These are phyloP conservation scores for Xerocomellus chrysenteron DNA, from an alignment of 768 basidiomycete species.

Conservation along the genomic window DNA sequence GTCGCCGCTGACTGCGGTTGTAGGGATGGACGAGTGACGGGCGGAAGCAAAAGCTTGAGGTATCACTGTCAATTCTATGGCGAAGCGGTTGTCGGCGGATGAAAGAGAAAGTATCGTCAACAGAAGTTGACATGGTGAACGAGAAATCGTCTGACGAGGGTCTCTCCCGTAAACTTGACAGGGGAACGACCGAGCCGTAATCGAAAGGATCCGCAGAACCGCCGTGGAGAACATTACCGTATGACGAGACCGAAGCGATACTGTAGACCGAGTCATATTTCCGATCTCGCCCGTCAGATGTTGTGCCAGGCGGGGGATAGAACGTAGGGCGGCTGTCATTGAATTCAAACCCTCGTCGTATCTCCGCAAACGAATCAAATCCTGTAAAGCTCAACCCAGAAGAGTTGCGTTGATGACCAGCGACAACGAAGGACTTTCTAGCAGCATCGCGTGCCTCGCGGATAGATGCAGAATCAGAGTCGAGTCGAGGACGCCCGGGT, in stretches of 20 bases:
- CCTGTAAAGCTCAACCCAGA: conserved; percentile 70
- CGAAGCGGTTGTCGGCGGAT: conserved; percentile 39
- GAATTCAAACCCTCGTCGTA: conserved; percentile 80
- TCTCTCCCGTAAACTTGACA: conserved; percentile 51
- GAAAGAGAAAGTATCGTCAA: conserved; percentile 76
- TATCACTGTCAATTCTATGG: conserved; percentile 68
- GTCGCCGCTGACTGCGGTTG: conserved; percentile 53
- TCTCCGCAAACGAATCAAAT: conserved; percentile 73
- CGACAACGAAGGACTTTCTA: conserved; percentile 14
- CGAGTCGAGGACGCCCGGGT: conserved; percentile 34
- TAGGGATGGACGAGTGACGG: conserved; percentile 32
- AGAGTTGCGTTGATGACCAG: conserved; percentile 34
- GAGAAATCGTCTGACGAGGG: conserved; percentile 62
- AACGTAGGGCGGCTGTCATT: conserved; percentile 58
- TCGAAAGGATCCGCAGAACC: conserved; percentile 75
- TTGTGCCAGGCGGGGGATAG: conserved; percentile 52
- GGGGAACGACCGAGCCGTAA: conserved; percentile 40
- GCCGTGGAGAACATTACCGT: conserved; percentile 62
- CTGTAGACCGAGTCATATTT: conserved; percentile 65
- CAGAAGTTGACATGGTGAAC: conserved; percentile 48
- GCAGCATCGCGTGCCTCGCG: conserved; percentile 24
- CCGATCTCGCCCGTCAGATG: conserved; percentile 39
- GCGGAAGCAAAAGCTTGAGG: conserved; percentile 74
- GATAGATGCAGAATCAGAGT: conserved; percentile 47
- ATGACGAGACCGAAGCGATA: conserved; percentile 79